These are phyloP conservation scores for Mortierella sp. DNA, from an alignment of 371 early-diverging fungal species.

Conservation along the genomic window DNA sequence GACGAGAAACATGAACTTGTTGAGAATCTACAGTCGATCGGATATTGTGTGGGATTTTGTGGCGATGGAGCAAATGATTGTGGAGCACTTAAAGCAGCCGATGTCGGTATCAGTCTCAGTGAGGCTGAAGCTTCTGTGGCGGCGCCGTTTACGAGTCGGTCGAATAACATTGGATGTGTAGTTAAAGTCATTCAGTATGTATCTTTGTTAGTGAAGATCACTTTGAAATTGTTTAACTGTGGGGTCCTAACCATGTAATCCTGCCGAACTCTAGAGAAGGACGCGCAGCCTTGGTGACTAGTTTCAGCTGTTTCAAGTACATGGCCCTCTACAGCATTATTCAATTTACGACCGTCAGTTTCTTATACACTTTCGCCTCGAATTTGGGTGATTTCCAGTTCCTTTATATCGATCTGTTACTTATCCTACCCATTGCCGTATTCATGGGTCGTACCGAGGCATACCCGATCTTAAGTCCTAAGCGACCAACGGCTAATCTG, in stretches of 20 bases:
- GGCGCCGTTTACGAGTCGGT: slow-evolving; percentile 95
- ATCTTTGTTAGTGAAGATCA: not conserved
- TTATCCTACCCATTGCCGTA: slow-evolving; percentile 93
- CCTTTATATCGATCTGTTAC: slow-evolving; percentile 89
- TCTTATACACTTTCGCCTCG: slow-evolving; percentile 88
- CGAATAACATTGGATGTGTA: slow-evolving; percentile 93
- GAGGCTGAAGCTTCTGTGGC: slow-evolving; percentile 98
- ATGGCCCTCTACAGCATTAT: slow-evolving; percentile 95
- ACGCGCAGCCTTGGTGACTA: slow-evolving; percentile 97
- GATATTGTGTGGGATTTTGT: slow-evolving; percentile 95
- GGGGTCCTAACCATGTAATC: not conserved
- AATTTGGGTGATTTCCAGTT: slow-evolving; percentile 96
- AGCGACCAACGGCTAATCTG: slow-evolving; percentile 94
- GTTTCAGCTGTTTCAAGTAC: slow-evolving; percentile 98
- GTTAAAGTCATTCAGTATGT: slow-evolving; percentile 86
- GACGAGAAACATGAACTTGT: slow-evolving; percentile 98
- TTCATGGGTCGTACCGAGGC: slow-evolving; percentile 92
- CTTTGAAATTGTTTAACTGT: not conserved
- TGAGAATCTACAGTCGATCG: slow-evolving; percentile 87
- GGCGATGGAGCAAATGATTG: slow-evolving; percentile 99
- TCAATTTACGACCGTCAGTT: slow-evolving; percentile 88
- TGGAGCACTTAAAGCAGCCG: slow-evolving; percentile 98
- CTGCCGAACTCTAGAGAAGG: slow-evolving; percentile 82
- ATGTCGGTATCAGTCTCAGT: slow-evolving; percentile 97
- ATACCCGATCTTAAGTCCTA: slow-evolving; percentile 75